phyloP scores from a whole-genome alignment of 306 rosid genomes.

The Acacia crassicarpa region DNA sequence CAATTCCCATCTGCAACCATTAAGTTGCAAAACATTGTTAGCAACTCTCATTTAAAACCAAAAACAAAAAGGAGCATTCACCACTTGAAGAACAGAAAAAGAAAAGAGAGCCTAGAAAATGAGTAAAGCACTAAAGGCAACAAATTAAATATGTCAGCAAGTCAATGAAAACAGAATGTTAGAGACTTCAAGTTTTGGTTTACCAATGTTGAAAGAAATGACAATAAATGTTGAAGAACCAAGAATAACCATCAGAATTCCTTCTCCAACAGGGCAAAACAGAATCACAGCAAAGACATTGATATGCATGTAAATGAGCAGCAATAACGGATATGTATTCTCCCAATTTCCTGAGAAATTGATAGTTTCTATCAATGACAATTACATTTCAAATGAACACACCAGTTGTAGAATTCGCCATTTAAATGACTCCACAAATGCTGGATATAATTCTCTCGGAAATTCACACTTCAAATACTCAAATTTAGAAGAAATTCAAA shows the following conservation, averaged over 20 bases:
- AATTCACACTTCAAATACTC: not conserved
- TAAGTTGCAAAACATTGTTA: not conserved
- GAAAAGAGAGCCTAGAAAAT: slow-evolving; percentile 2
- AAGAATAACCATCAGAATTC: not conserved
- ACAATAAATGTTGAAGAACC: not conserved
- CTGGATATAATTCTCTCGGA: not conserved
- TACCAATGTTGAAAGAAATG: not conserved
- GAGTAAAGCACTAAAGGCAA: not conserved
- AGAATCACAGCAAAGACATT: not conserved
- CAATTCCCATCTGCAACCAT: slow-evolving; percentile 72
- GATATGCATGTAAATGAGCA: not conserved
- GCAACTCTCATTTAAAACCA: not conserved
- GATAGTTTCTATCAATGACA: not conserved
- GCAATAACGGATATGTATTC: not conserved
- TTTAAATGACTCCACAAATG: not conserved
- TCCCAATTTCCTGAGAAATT: not conserved
- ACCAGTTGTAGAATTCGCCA: not conserved
- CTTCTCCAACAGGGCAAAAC: not conserved
- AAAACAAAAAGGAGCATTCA: not conserved
- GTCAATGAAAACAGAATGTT: not conserved
- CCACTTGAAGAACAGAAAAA: not conserved
- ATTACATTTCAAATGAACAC: not conserved
- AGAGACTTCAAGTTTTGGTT: not conserved
- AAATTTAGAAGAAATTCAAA: not conserved
- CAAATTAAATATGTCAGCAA: not conserved